These are phyloP conservation scores for Naganishia vishniacii DNA, from an alignment of 768 basidiomycete species.

Conservation along the genomic window DNA sequence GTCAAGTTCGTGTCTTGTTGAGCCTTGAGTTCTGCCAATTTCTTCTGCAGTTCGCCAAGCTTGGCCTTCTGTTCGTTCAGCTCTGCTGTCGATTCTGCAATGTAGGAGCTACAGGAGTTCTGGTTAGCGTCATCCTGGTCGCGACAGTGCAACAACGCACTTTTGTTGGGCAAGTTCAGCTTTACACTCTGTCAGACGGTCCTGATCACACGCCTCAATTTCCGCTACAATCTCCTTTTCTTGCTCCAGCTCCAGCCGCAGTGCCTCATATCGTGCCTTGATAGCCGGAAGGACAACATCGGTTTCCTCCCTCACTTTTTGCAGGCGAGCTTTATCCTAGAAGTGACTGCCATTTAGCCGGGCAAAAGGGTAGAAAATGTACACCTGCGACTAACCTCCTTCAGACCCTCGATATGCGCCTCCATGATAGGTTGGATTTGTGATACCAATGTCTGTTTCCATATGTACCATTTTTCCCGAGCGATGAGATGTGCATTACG, in stretches of 20 bases:
- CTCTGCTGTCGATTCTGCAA: slow-evolving; percentile 41
- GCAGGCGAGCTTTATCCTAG: slow-evolving; percentile 39
- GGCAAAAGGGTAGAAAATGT: too few species aligned
- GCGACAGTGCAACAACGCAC: slow-evolving; percentile 29
- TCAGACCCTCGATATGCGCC: slow-evolving; percentile 31
- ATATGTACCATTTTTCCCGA: slow-evolving; percentile 46
- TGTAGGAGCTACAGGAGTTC: slow-evolving; percentile 35
- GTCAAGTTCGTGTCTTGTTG: slow-evolving; percentile 34
- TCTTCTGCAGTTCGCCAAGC: slow-evolving; percentile 37
- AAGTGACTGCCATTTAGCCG: too few species aligned
- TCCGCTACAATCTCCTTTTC: slow-evolving; percentile 43
- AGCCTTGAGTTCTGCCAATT: slow-evolving; percentile 36
- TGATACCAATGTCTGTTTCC: slow-evolving; percentile 41
- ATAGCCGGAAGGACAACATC: slow-evolving; percentile 37
- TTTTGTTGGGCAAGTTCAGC: slow-evolving; percentile 39
- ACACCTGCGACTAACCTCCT: slow-evolving; percentile 43
- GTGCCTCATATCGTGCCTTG: slow-evolving; percentile 34
- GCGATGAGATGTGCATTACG: slow-evolving; percentile 45
- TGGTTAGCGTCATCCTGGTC: background rate
- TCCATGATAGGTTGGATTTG: slow-evolving; percentile 39
- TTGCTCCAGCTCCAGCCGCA: slow-evolving; percentile 40
- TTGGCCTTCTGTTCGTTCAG: slow-evolving; percentile 37
- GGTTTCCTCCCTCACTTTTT: slow-evolving; percentile 29
- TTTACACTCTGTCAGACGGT: slow-evolving; percentile 38
- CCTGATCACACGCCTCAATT: slow-evolving; percentile 43